phyloP scores from a whole-genome alignment of 768 basidiomycete species.

The Phanerodontia chrysosporium region DNA sequence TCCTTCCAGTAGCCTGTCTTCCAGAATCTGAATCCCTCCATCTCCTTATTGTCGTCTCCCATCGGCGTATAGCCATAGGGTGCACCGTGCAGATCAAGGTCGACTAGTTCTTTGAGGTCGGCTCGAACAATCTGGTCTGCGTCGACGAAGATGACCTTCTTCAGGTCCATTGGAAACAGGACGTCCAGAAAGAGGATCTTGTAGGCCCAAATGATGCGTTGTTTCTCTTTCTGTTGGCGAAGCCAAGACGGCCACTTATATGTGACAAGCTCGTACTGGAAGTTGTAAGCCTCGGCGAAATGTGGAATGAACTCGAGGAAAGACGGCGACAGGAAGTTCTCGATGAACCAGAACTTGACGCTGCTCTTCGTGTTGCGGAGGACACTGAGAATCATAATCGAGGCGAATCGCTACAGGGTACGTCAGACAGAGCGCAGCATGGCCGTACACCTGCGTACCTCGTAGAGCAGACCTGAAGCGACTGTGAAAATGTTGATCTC shows the following conservation, averaged over 20 bases:
- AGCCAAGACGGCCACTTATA: constrained; percentile 99
- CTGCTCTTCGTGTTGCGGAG: constrained; percentile 89
- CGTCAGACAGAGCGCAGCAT: constrained; percentile 5
- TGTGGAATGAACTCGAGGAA: constrained; percentile 97
- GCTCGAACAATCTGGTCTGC: constrained; percentile 96
- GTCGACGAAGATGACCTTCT: constrained; percentile 98
- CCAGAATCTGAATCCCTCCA: constrained; percentile 99
- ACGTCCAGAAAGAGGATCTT: constrained; percentile 99
- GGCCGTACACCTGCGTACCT: constrained; percentile 47
- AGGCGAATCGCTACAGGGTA: constrained; percentile 76
- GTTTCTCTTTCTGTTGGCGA: constrained; percentile 95
- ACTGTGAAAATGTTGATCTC: constrained; percentile 99
- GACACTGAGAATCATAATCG: constrained; percentile 97
- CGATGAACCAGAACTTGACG: constrained; percentile 99
- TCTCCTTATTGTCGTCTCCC: constrained; percentile 91
- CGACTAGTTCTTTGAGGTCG: constrained; percentile 93
- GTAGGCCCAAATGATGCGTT: constrained; percentile 98
- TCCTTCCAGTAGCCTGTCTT: constrained; percentile 96
- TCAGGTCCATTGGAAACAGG: constrained; percentile 97
- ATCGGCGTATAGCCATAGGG: constrained; percentile 97
- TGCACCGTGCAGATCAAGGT: constrained; percentile 86
- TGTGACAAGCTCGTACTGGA: constrained; percentile 95
- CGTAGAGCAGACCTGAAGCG: constrained; percentile 92
- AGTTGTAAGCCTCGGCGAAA: constrained; percentile 85
- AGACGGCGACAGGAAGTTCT: constrained; percentile 96